A percentile compares a stretch with the other conserved stretches of the same genome.
phyloP scores from a whole-genome alignment of 345 rosid genomes.

The Mallotus nudiflorus region DNA sequence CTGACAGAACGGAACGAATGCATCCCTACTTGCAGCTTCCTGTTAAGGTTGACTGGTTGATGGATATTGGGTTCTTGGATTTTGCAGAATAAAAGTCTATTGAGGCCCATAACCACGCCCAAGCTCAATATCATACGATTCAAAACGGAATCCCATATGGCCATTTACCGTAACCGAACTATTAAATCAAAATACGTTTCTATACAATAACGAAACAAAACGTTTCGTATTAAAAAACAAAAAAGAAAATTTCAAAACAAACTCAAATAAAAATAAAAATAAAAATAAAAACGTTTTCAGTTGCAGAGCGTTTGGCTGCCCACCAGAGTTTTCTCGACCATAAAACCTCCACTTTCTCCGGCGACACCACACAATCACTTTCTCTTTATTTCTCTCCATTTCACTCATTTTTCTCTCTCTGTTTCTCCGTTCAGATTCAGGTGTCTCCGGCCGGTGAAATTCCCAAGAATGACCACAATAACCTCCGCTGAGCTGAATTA shows the following conservation, averaged over 20 bases:
- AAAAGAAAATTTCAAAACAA: background rate
- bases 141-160: too few species aligned
- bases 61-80: too few species aligned
- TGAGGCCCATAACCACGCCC: too few species aligned
- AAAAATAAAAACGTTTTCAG: background rate
- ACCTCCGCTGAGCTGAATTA: constrained; percentile 84
- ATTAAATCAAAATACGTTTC: too few species aligned
- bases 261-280: too few species aligned
- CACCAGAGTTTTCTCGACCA: background rate
- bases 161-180: too few species aligned
- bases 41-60: too few species aligned
- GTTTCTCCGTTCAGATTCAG: background rate
- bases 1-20: too few species aligned
- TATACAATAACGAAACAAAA: background rate
- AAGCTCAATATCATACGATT: too few species aligned
- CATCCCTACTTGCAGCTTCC: too few species aligned
- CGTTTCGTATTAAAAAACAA: background rate
- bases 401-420: background rate
- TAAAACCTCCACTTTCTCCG: constrained; percentile 10
- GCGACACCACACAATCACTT: background rate
- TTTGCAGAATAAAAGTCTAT: too few species aligned
- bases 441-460: constrained; percentile 4
- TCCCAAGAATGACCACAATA: constrained; percentile 55
- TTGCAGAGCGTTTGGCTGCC: constrained; percentile 5
- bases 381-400: background rate